Evolutionary conservation across 2,329 filamentous ascomycete species (phyloP).

Genomic region (Uncinocarpus reesii): DNA sequence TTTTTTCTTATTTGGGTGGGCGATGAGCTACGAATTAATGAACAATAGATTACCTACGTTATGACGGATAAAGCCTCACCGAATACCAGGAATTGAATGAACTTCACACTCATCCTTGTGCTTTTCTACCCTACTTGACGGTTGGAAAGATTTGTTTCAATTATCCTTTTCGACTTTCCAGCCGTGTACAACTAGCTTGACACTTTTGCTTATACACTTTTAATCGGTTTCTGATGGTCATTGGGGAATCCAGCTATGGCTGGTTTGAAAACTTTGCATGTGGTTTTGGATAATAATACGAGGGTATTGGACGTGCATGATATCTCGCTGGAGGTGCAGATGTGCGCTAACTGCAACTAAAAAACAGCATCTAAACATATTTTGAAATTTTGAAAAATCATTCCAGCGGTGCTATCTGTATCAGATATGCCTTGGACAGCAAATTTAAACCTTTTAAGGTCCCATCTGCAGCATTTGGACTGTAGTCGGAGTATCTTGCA

Average conservation of each 20-base stretch:
- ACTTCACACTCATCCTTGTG: too few relatives aligned
- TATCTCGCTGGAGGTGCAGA: too few relatives aligned
- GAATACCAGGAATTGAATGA: background rate
- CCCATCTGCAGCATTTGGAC: too few relatives aligned
- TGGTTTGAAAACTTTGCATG: background rate
- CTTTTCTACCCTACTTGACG: too few relatives aligned
- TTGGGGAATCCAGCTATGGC: background rate
- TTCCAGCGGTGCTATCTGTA: too few relatives aligned
- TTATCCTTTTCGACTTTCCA: background rate
- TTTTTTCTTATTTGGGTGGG: background rate
- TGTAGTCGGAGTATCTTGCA: too few relatives aligned
- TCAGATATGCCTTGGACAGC: too few relatives aligned
- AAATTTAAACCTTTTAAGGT: too few relatives aligned
- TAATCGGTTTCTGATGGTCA: background rate
- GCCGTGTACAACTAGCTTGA: constrained; percentile 3
- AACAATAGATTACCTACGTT: constrained; percentile 7
- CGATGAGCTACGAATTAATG: constrained; percentile 12
- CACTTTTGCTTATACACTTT: constrained; percentile 1
- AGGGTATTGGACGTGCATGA: background rate
- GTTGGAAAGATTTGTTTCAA: background rate
- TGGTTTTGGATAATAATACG: too few relatives aligned
- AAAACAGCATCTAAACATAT: too few relatives aligned
- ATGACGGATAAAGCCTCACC: background rate
- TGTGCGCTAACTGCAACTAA: too few relatives aligned
- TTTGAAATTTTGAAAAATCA: too few relatives aligned